phyloP scores from a whole-genome alignment of 352 stramenopile genomes.

The Phytopythium chamaehyphon region DNA sequence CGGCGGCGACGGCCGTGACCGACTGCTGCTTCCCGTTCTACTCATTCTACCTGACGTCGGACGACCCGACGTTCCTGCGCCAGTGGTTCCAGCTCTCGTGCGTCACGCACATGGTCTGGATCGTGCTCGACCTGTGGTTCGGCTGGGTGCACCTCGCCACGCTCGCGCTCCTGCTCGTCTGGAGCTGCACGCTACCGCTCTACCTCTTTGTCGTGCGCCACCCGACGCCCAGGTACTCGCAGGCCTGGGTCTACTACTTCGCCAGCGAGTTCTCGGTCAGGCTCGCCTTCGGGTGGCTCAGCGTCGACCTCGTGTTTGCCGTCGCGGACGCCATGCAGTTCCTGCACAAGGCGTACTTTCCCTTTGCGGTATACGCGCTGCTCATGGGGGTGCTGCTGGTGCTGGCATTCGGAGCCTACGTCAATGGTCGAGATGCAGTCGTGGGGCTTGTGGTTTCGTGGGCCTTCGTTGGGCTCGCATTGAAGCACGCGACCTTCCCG shows the following conservation, averaged over 20 bases:
- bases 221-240: conserved; percentile 30
- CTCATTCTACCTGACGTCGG: conserved; percentile 50
- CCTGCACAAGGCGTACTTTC: conserved; percentile 35
- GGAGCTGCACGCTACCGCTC: conserved; percentile 46
- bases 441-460: conserved; percentile 46
- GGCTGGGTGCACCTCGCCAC: conserved; percentile 50
- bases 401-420: conserved; percentile 38
- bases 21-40: conserved; percentile 52
- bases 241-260: conserved; percentile 51
- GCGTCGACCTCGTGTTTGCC: conserved; percentile 30
- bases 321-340: conserved; percentile 48
- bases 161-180: conserved; percentile 53
- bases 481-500: conserved; percentile 35
- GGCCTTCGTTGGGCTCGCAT: conserved; percentile 32
- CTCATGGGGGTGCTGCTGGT: conserved; percentile 37
- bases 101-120: conserved; percentile 43
- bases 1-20: conserved; percentile 34
- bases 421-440: conserved; percentile 45
- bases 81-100: conserved; percentile 54
- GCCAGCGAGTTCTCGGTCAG: conserved; percentile 51
- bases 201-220: conserved; percentile 55
- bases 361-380: conserved; percentile 39
- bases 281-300: conserved; percentile 62
- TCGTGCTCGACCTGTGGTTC: conserved; percentile 46
- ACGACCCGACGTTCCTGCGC: conserved; percentile 40